phyloP scores from a whole-genome alignment of 345 rosid genomes.

The Heritiera fomes region DNA sequence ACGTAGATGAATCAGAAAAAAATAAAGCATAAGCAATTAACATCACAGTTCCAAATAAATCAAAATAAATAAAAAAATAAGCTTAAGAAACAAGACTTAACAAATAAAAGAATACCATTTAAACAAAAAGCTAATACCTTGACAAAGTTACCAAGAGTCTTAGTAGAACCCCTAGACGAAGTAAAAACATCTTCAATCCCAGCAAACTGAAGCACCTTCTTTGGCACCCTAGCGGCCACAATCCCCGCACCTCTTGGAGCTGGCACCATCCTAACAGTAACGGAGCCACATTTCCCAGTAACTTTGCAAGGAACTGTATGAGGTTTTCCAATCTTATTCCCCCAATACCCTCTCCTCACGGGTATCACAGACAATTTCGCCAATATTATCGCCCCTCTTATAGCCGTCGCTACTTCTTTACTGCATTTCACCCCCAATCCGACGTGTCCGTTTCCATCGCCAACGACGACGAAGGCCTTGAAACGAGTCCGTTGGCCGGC shows the following conservation, averaged over 20 bases:
- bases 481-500: constrained; percentile 82
- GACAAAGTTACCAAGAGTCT: constrained; percentile 79
- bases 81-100: not conserved
- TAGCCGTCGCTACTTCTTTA: constrained; percentile 80
- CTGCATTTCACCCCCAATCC: constrained; percentile 83
- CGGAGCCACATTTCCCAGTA: constrained; percentile 80
- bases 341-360: constrained; percentile 86
- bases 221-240: constrained; percentile 74
- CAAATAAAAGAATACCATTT: not conserved
- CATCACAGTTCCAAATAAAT: not conserved
- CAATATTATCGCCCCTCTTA: constrained; percentile 69
- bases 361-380: constrained; percentile 80
- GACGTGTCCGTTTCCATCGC: constrained; percentile 72
- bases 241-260: constrained; percentile 82
- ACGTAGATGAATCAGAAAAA: not conserved
- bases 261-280: constrained; percentile 82
- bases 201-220: constrained; percentile 75
- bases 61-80: not conserved
- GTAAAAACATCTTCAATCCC: constrained; percentile 81
- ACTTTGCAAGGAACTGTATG: constrained; percentile 88
- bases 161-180: constrained; percentile 71
- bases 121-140: constrained; percentile 35
- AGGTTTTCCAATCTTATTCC: constrained; percentile 87
- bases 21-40: not conserved
- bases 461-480: constrained; percentile 84